These are phyloP conservation scores for Leccinum fallax DNA, from an alignment of 1,284 basidiomycete genomes.

Conservation along the genomic window DNA sequence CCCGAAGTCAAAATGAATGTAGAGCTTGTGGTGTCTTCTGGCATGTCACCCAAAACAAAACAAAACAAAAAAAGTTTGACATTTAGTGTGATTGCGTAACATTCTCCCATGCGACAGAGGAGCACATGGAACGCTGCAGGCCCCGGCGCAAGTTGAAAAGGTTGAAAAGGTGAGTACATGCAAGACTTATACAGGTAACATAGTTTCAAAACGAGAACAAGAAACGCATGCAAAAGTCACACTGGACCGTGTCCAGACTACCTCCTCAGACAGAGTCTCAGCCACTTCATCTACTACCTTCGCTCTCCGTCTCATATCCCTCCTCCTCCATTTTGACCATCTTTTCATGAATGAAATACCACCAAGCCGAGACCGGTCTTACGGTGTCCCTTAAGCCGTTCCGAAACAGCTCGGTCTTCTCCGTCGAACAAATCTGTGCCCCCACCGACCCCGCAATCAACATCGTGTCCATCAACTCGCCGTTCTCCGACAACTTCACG, in stretches of 20 bases:
- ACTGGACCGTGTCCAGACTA: neutral
- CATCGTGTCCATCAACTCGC: conserved; percentile 32
- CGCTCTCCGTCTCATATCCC: neutral
- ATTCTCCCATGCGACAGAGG: no score
- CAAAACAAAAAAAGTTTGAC: no score
- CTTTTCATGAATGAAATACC: conserved; percentile 28
- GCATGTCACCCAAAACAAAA: no score
- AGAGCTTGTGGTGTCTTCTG: no score
- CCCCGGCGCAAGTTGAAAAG: no score
- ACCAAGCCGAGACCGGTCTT: conserved; percentile 36
- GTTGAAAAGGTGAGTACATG: no score
- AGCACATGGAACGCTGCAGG: no score
- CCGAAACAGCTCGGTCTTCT: conserved; percentile 32
- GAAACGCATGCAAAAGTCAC: neutral
- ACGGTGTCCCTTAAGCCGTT: conserved; percentile 36
- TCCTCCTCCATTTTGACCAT: neutral
- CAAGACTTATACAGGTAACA: neutral
- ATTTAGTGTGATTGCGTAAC: no score
- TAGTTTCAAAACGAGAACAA: neutral
- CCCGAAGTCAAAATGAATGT: no score
- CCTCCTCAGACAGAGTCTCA: neutral
- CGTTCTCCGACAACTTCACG: conserved; percentile 42
- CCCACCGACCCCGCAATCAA: conserved; percentile 47
- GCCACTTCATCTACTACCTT: neutral
- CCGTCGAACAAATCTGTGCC: conserved; percentile 36